These are phyloP conservation scores for Diplogelasinospora grovesii DNA, from an alignment of 495 filamentous ascomycete genomes.

Conservation along the genomic window DNA sequence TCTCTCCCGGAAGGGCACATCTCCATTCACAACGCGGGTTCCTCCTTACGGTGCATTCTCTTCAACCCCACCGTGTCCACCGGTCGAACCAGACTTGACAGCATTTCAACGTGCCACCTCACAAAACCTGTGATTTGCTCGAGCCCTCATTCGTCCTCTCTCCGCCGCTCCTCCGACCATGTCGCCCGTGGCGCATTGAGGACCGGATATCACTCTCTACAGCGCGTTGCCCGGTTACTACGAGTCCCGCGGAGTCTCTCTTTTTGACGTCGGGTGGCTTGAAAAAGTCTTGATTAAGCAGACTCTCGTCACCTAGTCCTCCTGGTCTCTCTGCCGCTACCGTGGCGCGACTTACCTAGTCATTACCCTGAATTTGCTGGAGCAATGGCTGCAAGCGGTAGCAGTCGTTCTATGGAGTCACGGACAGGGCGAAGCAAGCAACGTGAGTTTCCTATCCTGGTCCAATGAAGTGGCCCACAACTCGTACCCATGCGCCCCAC, in stretches of 20 bases:
- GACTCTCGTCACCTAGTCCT: no score
- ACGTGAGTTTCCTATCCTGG: constrained; percentile 51
- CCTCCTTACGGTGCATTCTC: background rate
- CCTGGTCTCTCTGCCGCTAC: background rate
- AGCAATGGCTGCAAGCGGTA: constrained; percentile 44
- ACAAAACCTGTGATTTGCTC: background rate
- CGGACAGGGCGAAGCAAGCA: constrained; percentile 70
- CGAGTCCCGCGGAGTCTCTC: background rate
- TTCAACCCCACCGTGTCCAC: background rate
- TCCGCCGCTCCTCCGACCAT: constrained; percentile 1
- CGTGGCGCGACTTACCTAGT: constrained; percentile 11
- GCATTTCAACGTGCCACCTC: background rate
- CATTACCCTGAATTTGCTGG: no score
- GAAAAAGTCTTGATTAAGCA: constrained; percentile 1
- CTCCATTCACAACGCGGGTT: background rate
- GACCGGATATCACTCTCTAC: constrained; percentile 12
- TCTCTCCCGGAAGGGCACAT: background rate
- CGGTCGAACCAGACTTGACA: background rate
- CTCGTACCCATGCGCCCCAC: no score
- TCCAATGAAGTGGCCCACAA: background rate
- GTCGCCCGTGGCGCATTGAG: constrained; percentile 5
- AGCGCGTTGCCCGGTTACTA: background rate
- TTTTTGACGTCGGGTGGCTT: background rate
- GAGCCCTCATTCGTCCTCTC: background rate
- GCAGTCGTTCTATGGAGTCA: constrained; percentile 67